Evolutionary conservation across 2,329 filamentous ascomycete species (phyloP).

Genomic region (Venturia nashicola): DNA sequence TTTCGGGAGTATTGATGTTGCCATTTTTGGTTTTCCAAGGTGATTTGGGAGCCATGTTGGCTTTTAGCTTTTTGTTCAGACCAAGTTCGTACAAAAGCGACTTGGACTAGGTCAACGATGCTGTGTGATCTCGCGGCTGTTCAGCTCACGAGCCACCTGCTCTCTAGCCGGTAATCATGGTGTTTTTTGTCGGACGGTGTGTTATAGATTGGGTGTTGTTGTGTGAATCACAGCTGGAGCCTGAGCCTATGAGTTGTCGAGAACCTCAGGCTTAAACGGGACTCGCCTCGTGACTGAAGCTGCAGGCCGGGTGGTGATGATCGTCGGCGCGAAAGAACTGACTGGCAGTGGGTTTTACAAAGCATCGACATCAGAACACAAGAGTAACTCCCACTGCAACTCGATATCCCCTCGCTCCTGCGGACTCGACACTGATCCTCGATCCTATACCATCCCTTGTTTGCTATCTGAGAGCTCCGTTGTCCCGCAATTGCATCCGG

Average conservation of each 20-base stretch:
- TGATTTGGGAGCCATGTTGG: conserved; percentile 7
- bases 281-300: background rate
- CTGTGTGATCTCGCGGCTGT: background rate
- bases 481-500: background rate
- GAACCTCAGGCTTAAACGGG: background rate
- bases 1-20: background rate
- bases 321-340: background rate
- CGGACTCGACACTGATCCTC: background rate
- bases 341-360: background rate
- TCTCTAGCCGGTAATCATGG: background rate
- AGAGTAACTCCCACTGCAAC: background rate
- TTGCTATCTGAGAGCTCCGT: background rate
- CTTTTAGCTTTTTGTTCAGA: background rate
- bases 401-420: background rate
- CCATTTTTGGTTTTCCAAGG: conserved; percentile 4
- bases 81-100: background rate
- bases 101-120: background rate
- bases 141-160: background rate
- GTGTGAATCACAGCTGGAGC: background rate
- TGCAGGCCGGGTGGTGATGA: background rate
- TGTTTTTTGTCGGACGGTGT: background rate
- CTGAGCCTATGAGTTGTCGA: background rate
- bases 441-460: background rate
- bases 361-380: background rate
- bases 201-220: background rate